These are phyloP conservation scores for Fagus crenata DNA, from an alignment of 306 rosid species.

Conservation along the genomic window DNA sequence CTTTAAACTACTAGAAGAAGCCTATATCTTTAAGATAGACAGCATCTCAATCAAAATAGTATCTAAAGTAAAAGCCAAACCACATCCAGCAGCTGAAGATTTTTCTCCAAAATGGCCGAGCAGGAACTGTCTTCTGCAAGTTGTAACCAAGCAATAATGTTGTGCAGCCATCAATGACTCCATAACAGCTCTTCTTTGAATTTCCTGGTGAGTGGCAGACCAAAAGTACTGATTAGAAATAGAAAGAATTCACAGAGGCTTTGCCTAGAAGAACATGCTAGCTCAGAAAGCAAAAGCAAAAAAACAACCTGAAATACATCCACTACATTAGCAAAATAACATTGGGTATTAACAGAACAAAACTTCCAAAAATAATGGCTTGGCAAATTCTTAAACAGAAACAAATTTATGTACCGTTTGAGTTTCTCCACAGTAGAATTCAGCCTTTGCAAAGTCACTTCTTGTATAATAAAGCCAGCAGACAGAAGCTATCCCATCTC, in stretches of 20 bases:
- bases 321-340: background rate
- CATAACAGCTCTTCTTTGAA: slow-evolving; percentile 71
- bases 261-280: slow-evolving; percentile 25
- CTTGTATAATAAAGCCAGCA: slow-evolving; percentile 94
- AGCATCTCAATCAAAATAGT: slow-evolving; percentile 18
- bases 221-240: slow-evolving; percentile 24
- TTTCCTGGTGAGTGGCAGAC: slow-evolving; percentile 50
- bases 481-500: slow-evolving; percentile 89
- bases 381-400: background rate
- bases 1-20: background rate
- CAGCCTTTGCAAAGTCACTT: slow-evolving; percentile 69
- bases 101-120: slow-evolving; percentile 82
- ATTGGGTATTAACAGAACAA: background rate
- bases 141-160: slow-evolving; percentile 66
- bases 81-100: slow-evolving; percentile 60
- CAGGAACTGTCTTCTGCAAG: slow-evolving; percentile 83
- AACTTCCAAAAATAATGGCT: background rate
- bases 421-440: slow-evolving; percentile 60
- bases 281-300: slow-evolving; percentile 25
- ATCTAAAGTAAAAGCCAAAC: slow-evolving; percentile 48
- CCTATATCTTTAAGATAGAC: background rate
- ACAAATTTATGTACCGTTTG: slow-evolving; percentile 49
- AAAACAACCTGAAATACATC: background rate
- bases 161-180: slow-evolving; percentile 77
- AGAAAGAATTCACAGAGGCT: slow-evolving; percentile 1